phyloP scores from a whole-genome alignment of 495 filamentous ascomycete species.

The Aspergillus haitiensis region DNA sequence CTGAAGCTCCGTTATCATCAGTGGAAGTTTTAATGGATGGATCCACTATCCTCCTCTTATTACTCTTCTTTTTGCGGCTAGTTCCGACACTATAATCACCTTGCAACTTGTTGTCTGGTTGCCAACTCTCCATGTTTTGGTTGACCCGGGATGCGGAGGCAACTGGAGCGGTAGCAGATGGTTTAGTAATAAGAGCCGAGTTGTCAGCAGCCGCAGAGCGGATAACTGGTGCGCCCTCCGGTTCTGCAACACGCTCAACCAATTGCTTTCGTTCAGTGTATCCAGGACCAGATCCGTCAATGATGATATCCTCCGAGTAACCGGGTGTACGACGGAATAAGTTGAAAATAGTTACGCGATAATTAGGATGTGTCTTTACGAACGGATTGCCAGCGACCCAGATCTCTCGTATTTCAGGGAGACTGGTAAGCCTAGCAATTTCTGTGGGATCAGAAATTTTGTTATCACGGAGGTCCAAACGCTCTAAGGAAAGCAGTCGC shows the following conservation, averaged over 20 bases:
- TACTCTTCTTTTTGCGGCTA: slow-evolving; percentile 50
- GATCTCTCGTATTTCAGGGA: slow-evolving; percentile 88
- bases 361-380: slow-evolving; percentile 78
- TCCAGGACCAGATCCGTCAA: slow-evolving; percentile 78
- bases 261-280: slow-evolving; percentile 82
- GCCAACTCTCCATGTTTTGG: slow-evolving; percentile 12
- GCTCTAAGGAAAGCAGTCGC: slow-evolving; percentile 80
- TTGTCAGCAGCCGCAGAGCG: slow-evolving; percentile 60
- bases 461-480: slow-evolving; percentile 91
- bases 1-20: slow-evolving; percentile 37
- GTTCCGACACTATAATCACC: slow-evolving; percentile 37
- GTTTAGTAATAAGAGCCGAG: slow-evolving; percentile 63
- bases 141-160: neutral
- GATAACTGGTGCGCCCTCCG: slow-evolving; percentile 71
- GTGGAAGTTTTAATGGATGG: slow-evolving; percentile 62
- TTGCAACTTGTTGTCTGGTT: slow-evolving; percentile 4
- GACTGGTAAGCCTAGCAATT: slow-evolving; percentile 81
- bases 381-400: slow-evolving; percentile 92
- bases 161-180: slow-evolving; percentile 23
- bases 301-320: slow-evolving; percentile 83
- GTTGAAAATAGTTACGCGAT: slow-evolving; percentile 91
- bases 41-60: slow-evolving; percentile 79
- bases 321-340: slow-evolving; percentile 91
- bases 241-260: slow-evolving; percentile 76
- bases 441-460: slow-evolving; percentile 86